Evolutionary conservation across 176 grass and related monocot genomes (phyloP).

Genomic region (Zizania latifolia): DNA sequence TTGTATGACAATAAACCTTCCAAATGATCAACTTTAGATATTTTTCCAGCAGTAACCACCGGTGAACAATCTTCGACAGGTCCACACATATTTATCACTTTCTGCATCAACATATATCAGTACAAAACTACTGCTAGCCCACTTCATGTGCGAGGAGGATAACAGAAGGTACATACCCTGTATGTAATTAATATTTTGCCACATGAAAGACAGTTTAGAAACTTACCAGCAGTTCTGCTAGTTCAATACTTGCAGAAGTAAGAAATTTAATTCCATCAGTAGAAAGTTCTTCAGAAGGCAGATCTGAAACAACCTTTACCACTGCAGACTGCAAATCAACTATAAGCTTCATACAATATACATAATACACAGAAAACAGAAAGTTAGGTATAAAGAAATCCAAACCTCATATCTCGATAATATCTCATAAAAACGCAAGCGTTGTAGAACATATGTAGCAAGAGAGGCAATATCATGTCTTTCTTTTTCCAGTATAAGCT

Average conservation of each 20-base stretch:
- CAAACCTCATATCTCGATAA: conserved; percentile 84
- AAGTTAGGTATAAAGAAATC: neutral
- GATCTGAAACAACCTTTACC: conserved; percentile 46
- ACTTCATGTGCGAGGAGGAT: conserved; percentile 23
- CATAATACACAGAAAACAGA: conserved; percentile 20
- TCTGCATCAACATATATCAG: conserved; percentile 56
- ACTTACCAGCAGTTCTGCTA: conserved; percentile 72
- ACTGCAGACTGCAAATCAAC: conserved; percentile 75
- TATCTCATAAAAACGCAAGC: conserved; percentile 81
- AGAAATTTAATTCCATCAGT: conserved; percentile 48
- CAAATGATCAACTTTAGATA: conserved; percentile 53
- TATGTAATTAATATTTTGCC: neutral
- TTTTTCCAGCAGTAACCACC: conserved; percentile 45
- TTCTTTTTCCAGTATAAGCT: conserved; percentile 79
- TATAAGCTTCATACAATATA: conserved; percentile 22
- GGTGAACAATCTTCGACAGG: conserved; percentile 83
- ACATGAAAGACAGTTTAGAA: conserved; percentile 9
- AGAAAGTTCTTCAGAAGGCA: conserved; percentile 43
- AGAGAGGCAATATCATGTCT: conserved; percentile 77
- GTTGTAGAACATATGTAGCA: conserved; percentile 69
- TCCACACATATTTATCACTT: conserved; percentile 64
- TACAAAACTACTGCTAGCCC: conserved; percentile 11
- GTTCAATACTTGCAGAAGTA: conserved; percentile 60
- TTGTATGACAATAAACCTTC: conserved; percentile 77
- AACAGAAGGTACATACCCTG: neutral